Base-by-base conservation (phyloP, 1,284 basidiomycete genomes). In the Rhodofomes roseus region DNA sequence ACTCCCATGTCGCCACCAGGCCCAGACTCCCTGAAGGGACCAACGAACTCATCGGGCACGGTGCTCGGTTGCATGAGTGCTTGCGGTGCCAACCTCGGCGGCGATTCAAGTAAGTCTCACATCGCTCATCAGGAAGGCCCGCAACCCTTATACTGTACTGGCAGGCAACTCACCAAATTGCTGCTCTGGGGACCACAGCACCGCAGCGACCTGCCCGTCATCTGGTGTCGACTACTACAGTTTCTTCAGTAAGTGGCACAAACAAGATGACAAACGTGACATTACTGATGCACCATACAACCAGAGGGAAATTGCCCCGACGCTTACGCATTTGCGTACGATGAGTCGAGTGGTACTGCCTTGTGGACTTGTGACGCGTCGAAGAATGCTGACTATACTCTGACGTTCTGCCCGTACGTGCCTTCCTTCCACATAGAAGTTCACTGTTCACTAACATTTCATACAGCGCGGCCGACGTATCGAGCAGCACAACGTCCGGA, bases 261-360 rank as follows among this genome's bases (percentile, higher is more conserved):
- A 11, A 11, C 31, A 11, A 4, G 31, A n/a, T n/a, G n/a, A n/a
- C n/a, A n/a, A n/a, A n/a, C n/a, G n/a, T n/a, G n/a, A n/a, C n/a
- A n/a, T n/a, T n/a, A n/a, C n/a, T n/a, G n/a, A n/a, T n/a, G n/a
- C n/a, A n/a, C n/a, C n/a, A n/a, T n/a, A n/a, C n/a, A n/a, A n/a
- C 31, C 62, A 79, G 77, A 83, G 74, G 65, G 66, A n/a, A 72
- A 69, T 57, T 84, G 81, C 66, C 79, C 79, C 0, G 71, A 79
- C 58, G 67, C 79, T 1, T 83, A 82, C 63, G 79, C 75, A 0
- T 83, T 82, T 62, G 80, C 81, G 0, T 84, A 73, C 63, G 82
- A 83, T 62, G 81, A 83, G 66, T 68, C 70, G 23, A 77, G 75
- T 57, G 74, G 74, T 1, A 79, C 77, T 1, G 81, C 81, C 2